A percentile compares a stretch with the other conserved stretches of the same genome.
Conservation (phyloP, 2,329 filamentous ascomycete genomes). For the Neopestalotiopsis clavispora region DNA sequence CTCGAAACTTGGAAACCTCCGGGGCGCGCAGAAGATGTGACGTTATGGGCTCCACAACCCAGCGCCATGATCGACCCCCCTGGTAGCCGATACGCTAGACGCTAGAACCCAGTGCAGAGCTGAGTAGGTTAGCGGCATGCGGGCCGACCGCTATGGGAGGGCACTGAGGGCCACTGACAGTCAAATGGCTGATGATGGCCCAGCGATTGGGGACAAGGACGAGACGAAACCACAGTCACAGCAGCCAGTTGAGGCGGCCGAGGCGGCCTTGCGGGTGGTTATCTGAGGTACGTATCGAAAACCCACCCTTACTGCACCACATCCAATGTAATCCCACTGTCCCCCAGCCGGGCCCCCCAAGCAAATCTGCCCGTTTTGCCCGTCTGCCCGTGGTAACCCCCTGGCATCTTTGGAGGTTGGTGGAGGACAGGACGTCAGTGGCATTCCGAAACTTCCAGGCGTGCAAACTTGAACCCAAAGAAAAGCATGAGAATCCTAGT, state of each 20-base stretch:
- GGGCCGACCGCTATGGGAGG: not conserved
- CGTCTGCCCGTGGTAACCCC: not conserved
- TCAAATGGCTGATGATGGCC: too few species aligned
- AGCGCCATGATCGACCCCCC: not conserved
- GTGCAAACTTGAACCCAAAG: not conserved
- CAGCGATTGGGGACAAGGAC: not conserved
- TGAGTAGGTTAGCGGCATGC: not conserved
- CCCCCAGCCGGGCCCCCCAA: too few species aligned
- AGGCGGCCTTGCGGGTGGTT: too few species aligned
- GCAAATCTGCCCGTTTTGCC: not conserved
- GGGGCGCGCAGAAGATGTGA: slow-evolving; percentile 6
- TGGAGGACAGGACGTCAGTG: slow-evolving; percentile 1
- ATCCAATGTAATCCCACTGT: too few species aligned
- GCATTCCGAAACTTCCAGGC: not conserved
- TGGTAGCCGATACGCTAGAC: not conserved
- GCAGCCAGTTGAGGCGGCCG: too few species aligned
- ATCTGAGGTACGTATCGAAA: too few species aligned
- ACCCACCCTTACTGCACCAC: too few species aligned
- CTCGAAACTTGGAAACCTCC: slow-evolving; percentile 13
- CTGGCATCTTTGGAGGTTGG: not conserved
- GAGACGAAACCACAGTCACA: too few species aligned
- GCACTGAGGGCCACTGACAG: not conserved
- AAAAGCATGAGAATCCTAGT: not conserved
- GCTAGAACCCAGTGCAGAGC: not conserved
- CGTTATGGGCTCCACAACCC: slow-evolving; percentile 6